These are phyloP conservation scores for Alternaria atra DNA, from an alignment of 2,329 filamentous ascomycete species.

Conservation along the genomic window DNA sequence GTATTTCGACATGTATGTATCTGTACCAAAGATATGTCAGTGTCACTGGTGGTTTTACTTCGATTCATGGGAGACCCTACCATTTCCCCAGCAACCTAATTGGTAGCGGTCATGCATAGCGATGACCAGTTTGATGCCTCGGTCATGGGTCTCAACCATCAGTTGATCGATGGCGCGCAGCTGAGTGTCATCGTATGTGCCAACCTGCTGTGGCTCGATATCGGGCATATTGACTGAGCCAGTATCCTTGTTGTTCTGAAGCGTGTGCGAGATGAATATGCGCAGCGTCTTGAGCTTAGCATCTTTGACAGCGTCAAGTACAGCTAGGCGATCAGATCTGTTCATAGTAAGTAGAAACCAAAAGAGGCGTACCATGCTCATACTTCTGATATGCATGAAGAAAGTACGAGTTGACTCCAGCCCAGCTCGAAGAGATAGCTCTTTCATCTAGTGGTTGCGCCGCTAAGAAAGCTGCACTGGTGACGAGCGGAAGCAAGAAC, in stretches of 20 bases:
- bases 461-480: background rate
- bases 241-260: conserved; percentile 13
- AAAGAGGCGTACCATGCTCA: background rate
- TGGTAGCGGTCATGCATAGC: conserved; percentile 16
- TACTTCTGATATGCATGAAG: conserved; percentile 1
- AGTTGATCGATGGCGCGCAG: conserved; percentile 12
- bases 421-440: background rate
- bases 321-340: background rate
- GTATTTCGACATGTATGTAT: background rate
- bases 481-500: background rate
- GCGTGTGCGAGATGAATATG: conserved; percentile 14
- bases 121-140: conserved; percentile 14
- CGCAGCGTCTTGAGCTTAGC: conserved; percentile 15
- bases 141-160: conserved; percentile 8
- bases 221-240: conserved; percentile 16
- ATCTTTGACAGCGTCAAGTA: conserved; percentile 12
- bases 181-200: conserved; percentile 13
- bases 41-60: background rate
- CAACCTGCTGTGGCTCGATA: conserved; percentile 8
- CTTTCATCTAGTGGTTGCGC: background rate
- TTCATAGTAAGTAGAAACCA: background rate
- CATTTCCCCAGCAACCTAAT: conserved; percentile 15
- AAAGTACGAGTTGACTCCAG: background rate
- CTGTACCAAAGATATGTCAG: background rate
- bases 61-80: background rate